These are phyloP conservation scores for Geum urbanum DNA, from an alignment of 306 rosid genomes.

Conservation along the genomic window DNA sequence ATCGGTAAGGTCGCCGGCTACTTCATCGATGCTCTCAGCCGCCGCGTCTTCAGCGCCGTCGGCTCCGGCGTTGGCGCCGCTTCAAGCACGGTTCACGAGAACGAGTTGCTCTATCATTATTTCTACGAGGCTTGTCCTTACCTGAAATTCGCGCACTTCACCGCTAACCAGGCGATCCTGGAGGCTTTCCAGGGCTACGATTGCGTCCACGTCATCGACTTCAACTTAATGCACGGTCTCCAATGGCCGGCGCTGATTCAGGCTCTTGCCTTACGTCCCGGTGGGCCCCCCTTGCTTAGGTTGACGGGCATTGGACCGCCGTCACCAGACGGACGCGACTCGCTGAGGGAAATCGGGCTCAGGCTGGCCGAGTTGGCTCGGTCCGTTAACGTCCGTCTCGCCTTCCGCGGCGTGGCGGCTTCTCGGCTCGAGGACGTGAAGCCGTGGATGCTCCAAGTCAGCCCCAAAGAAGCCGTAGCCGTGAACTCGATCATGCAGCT, in stretches of 20 bases:
- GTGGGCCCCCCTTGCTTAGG: conserved; percentile 72
- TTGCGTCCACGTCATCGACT: conserved; percentile 87
- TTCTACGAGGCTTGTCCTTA: conserved; percentile 87
- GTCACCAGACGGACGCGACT: conserved; percentile 80
- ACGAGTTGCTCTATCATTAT: conserved; percentile 65
- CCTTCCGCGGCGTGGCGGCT: conserved; percentile 91
- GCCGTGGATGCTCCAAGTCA: conserved; percentile 88
- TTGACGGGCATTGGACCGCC: conserved; percentile 95
- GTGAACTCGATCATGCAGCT: conserved; percentile 85
- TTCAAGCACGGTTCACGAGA: conserved; percentile 33
- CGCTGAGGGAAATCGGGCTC: conserved; percentile 67
- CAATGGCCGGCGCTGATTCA: conserved; percentile 94
- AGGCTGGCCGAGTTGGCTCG: conserved; percentile 79
- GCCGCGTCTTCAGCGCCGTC: conserved; percentile 48
- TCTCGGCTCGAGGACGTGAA: conserved; percentile 71
- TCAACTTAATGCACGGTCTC: conserved; percentile 82
- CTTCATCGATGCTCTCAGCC: conserved; percentile 76
- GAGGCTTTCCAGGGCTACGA: conserved; percentile 82
- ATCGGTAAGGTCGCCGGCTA: conserved; percentile 87
- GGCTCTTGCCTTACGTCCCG: conserved; percentile 78
- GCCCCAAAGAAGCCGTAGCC: conserved; percentile 68
- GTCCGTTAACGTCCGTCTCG: conserved; percentile 73
- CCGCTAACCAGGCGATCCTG: conserved; percentile 83
- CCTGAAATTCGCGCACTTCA: conserved; percentile 88
- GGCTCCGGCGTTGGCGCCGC: neutral